phyloP scores from a whole-genome alignment of 2,329 filamentous ascomycete genomes.

The Aspergillus tubingensis region DNA sequence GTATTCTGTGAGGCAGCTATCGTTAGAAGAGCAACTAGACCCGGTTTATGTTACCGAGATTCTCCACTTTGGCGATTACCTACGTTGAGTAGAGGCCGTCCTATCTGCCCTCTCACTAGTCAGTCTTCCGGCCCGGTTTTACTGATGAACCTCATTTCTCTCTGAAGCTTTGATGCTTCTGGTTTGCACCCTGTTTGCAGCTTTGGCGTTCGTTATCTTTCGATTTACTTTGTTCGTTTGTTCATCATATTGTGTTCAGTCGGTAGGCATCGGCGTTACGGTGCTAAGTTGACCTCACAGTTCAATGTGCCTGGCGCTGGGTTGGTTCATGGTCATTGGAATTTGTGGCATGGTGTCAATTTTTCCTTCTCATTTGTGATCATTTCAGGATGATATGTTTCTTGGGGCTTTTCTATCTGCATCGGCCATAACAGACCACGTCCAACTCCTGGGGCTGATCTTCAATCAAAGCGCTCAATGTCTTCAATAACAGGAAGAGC shows the following conservation, averaged over 20 bases:
- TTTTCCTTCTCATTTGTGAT: slow-evolving; percentile 10
- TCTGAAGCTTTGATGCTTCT: not conserved
- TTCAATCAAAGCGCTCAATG: slow-evolving; percentile 18
- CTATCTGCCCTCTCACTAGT: not conserved
- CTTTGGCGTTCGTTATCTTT: slow-evolving; percentile 21
- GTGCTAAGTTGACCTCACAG: slow-evolving; percentile 18
- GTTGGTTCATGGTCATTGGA: slow-evolving; percentile 21
- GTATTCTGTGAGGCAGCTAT: slow-evolving; percentile 67
- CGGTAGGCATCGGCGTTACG: slow-evolving; percentile 26
- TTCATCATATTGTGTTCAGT: slow-evolving; percentile 18
- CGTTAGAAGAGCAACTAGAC: not conserved
- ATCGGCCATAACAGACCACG: slow-evolving; percentile 15
- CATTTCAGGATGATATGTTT: slow-evolving; percentile 15
- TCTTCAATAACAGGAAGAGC: slow-evolving; percentile 19
- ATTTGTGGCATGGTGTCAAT: slow-evolving; percentile 23
- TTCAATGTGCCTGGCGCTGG: slow-evolving; percentile 25
- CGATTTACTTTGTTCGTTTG: slow-evolving; percentile 17
- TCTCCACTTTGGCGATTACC: not conserved
- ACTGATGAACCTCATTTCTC: not conserved
- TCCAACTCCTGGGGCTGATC: slow-evolving; percentile 10
- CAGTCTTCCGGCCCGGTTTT: slow-evolving; percentile 1
- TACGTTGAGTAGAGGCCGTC: not conserved
- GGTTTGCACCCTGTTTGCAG: slow-evolving; percentile 8
- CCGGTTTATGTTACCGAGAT: not conserved
- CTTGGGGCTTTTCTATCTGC: slow-evolving; percentile 17